Conservation (phyloP, 148 eudicot species). For the Rhododendron williamsianum region DNA sequence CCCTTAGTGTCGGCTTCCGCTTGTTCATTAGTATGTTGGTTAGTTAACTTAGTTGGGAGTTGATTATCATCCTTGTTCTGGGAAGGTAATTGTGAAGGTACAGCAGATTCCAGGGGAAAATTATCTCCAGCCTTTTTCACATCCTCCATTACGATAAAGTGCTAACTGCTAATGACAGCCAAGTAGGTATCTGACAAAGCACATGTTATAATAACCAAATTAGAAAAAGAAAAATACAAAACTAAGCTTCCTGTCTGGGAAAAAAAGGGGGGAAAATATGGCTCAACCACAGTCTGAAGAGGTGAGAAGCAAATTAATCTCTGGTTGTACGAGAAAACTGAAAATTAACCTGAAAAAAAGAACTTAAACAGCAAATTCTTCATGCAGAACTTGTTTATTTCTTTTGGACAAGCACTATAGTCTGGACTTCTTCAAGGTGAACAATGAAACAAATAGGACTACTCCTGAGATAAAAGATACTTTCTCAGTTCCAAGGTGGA, state of each 20-base stretch:
- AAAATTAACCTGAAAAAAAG: not conserved
- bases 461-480: not conserved
- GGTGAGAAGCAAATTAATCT: not conserved
- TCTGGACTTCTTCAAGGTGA: not conserved
- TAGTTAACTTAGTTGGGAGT: not conserved
- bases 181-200: slow-evolving; percentile 10
- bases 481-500: not conserved
- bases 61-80: slow-evolving; percentile 9
- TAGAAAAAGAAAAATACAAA: not conserved
- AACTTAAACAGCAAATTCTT: not conserved
- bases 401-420: not conserved
- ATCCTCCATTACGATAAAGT: slow-evolving; percentile 23
- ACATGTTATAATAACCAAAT: not conserved
- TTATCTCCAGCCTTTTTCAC: slow-evolving; percentile 16
- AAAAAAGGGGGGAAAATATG: not conserved
- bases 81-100: slow-evolving; percentile 1
- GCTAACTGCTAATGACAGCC: slow-evolving; percentile 7
- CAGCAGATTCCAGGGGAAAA: slow-evolving; percentile 6
- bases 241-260: not conserved
- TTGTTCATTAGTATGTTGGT: slow-evolving; percentile 9
- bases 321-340: not conserved
- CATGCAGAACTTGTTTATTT: not conserved
- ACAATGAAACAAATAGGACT: not conserved
- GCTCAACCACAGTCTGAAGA: not conserved
- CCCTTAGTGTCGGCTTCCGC: not conserved